phyloP scores from a whole-genome alignment of 192 early-diverging fungal species.

The Coemansia umbellata region DNA sequence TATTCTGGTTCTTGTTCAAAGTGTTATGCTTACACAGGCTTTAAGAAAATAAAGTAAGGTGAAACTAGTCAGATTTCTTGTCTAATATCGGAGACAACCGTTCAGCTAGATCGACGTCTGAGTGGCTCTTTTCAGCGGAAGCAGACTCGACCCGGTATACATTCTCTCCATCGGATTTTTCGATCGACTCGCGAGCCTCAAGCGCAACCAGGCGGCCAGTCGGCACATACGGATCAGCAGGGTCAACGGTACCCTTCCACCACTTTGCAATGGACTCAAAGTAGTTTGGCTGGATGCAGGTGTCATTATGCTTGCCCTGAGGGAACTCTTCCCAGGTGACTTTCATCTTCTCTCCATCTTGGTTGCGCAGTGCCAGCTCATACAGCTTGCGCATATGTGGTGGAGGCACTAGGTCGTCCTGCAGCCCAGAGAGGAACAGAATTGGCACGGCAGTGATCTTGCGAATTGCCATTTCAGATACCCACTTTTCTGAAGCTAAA shows the following conservation, averaged over 20 bases:
- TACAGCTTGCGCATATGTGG: conserved; percentile 79
- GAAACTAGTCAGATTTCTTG: conserved; percentile 5
- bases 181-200: conserved; percentile 33
- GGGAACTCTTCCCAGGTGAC: conserved; percentile 61
- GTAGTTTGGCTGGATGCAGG: conserved; percentile 79
- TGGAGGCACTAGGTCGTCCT: conserved; percentile 87
- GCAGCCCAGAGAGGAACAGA: conserved; percentile 73
- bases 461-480: conserved; percentile 68
- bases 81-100: too few relatives aligned
- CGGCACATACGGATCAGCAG: conserved; percentile 44
- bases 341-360: conserved; percentile 14
- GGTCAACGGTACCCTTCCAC: conserved; percentile 33
- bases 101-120: conserved; percentile 12
- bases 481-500: conserved; percentile 88
- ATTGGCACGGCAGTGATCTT: conserved; percentile 66
- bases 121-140: conserved; percentile 19
- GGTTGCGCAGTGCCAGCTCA: conserved; percentile 53
- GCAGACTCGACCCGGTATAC: conserved; percentile 36
- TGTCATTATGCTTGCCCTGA: conserved; percentile 91
- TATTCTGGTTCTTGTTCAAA: background rate
- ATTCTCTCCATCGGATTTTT: conserved; percentile 47
- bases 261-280: conserved; percentile 65
- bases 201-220: conserved; percentile 38
- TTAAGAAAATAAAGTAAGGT: background rate
- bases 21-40: background rate